Evolutionary conservation across 2,329 filamentous ascomycete species (phyloP).

Genomic region (Ceratocystis eucalypticola): DNA sequence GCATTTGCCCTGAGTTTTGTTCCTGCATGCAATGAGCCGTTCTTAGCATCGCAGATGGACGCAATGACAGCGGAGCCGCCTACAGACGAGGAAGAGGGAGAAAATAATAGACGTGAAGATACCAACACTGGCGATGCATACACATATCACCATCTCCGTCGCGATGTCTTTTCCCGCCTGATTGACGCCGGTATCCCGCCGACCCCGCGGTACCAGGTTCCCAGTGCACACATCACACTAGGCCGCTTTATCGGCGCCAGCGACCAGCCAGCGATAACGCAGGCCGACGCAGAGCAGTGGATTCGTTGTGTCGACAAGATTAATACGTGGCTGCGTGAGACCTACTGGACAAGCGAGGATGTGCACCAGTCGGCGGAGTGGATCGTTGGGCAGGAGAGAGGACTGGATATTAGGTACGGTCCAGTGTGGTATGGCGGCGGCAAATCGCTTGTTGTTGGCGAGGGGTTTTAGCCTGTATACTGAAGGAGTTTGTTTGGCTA

Average conservation of each 20-base stretch:
- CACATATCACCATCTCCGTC: constrained; percentile 81
- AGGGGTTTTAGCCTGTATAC: constrained; percentile 38
- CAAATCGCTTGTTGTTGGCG: constrained; percentile 49
- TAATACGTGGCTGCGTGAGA: constrained; percentile 53
- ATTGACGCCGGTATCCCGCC: constrained; percentile 52
- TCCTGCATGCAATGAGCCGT: constrained; percentile 54
- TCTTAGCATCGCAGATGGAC: neutral
- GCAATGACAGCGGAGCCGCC: constrained; percentile 9
- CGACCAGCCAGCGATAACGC: constrained; percentile 21
- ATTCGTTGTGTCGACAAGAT: constrained; percentile 59
- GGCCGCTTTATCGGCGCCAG: constrained; percentile 53
- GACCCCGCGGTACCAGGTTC: constrained; percentile 59
- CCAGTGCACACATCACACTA: constrained; percentile 79
- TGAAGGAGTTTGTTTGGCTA: neutral
- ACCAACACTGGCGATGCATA: constrained; percentile 44
- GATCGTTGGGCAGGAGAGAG: constrained; percentile 75
- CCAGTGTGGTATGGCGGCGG: constrained; percentile 80
- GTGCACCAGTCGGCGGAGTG: constrained; percentile 63
- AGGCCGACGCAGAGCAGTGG: constrained; percentile 52
- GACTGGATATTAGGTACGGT: constrained; percentile 62
- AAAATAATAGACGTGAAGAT: neutral
- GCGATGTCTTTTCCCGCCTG: constrained; percentile 56
- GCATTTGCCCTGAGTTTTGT: constrained; percentile 80
- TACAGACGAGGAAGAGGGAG: neutral
- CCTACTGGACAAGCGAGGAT: constrained; percentile 33